Base-by-base conservation (phyloP, 1,284 basidiomycete species). In the Cryptococcus sp. region DNA sequence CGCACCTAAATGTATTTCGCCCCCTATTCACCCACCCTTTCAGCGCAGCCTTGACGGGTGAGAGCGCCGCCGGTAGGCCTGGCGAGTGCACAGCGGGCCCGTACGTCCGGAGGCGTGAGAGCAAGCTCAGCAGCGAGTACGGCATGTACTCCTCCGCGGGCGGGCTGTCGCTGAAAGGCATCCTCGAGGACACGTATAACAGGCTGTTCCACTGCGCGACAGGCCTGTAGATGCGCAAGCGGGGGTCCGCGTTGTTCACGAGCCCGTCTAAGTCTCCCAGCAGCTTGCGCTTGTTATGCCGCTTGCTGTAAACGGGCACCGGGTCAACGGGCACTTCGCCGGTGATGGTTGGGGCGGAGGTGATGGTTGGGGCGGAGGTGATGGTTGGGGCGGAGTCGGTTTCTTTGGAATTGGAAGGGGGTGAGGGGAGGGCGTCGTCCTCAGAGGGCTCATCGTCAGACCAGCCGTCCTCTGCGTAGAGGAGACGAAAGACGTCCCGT, bases 101-200 rank as follows among this genome's bases (percentile, higher is more conserved):
- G 47, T 60, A 72, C 1, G 72, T 73, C 33, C 63, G 53, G 15
- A 75, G 53, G 28, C 72, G 55, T 8, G 62, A 45, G n/a, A 75
- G 62, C 12, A 73, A 58, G 4, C 66, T 61, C 0, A 73, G 62
- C 1, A 70, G 66, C 0, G 70, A 70, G 59, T 62, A 73, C 2
- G 73, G 73, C 7, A 57, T 60, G 57, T 67, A 75, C 0, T 42
- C 39, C 0, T 43, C 21, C 0, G 59, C 18, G 11, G 56, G 24
- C 0, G 68, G 69, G 15, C 69, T 50, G 4, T 46, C 12, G 20
- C 70, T 63, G 0, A 70, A 46, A 2, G 68, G 52, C 15, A 54
- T 36, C 3, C 67, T 69, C 1, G 68, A 72, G 6, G 65, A 54
- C 24, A 66, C 61, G 20, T 59, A 15, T 21, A 36, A 15, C 54